These are phyloP conservation scores for Gremmenia infestans DNA, from an alignment of 2,329 filamentous ascomycete genomes.

Conservation along the genomic window DNA sequence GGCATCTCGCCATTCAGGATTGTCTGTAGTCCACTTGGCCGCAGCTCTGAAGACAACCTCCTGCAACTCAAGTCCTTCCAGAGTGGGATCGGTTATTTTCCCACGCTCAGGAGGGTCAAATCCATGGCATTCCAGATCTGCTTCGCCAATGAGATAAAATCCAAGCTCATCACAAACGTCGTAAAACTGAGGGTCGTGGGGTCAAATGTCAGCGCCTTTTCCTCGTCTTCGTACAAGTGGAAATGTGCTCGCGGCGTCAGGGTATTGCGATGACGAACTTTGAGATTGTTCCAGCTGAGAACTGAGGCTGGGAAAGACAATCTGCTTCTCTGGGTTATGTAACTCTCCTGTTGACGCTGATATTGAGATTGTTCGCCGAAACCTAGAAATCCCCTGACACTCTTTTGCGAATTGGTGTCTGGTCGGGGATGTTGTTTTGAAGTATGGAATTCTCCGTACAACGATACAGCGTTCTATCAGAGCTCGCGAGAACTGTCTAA, in stretches of 20 bases:
- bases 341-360: too few species aligned
- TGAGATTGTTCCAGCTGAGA: slow-evolving; percentile 59
- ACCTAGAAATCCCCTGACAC: too few species aligned
- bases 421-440: too few species aligned
- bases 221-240: slow-evolving; percentile 45
- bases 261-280: slow-evolving; percentile 55
- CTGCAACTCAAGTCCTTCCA: too few species aligned
- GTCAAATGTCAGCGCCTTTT: slow-evolving; percentile 46
- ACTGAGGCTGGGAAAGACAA: not conserved
- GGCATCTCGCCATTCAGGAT: slow-evolving; percentile 54
- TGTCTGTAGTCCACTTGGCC: slow-evolving; percentile 56
- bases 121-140: slow-evolving; percentile 49
- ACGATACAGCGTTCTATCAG: too few species aligned
- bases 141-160: slow-evolving; percentile 54
- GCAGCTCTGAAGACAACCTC: slow-evolving; percentile 47
- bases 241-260: slow-evolving; percentile 53
- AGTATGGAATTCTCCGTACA: too few species aligned
- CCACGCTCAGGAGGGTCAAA: slow-evolving; percentile 26
- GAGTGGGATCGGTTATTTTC: too few species aligned
- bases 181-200: slow-evolving; percentile 55
- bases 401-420: too few species aligned
- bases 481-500: too few species aligned
- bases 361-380: too few species aligned
- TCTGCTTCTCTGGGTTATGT: not conserved
- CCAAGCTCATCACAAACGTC: slow-evolving; percentile 62